These are phyloP conservation scores for Ophiostoma sp. DNA, from an alignment of 2,329 filamentous ascomycete species.

Conservation along the genomic window DNA sequence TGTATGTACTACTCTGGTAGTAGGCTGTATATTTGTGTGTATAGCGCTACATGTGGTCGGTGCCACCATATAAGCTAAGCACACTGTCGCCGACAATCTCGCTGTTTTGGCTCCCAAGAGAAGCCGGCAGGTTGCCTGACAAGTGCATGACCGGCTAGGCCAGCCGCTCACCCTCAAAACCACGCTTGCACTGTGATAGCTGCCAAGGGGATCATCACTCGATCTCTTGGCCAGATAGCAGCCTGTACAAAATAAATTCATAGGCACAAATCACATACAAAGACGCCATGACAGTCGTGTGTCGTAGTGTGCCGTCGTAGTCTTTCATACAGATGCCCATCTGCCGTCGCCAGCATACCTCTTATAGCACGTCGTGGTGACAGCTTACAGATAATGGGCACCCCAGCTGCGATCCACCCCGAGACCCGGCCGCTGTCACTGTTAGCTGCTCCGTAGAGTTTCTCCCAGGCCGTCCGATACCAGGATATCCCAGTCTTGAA, in stretches of 20 bases:
- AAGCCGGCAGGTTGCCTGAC: conserved; percentile 2
- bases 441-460: neutral
- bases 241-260: neutral
- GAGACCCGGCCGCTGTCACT: neutral
- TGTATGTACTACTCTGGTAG: too few relatives aligned
- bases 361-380: neutral
- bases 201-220: neutral
- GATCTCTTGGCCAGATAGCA: neutral
- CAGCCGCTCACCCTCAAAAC: neutral
- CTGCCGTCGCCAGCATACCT: neutral
- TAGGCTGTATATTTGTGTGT: too few relatives aligned
- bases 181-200: neutral
- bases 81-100: neutral
- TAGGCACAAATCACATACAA: neutral
- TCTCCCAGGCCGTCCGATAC: neutral
- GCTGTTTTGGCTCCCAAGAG: neutral
- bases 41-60: too few relatives aligned
- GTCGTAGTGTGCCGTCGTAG: neutral
- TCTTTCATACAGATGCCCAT: neutral
- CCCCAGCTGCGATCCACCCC: neutral
- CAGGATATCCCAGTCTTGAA: neutral
- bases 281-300: neutral
- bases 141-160: neutral
- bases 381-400: neutral
- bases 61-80: neutral